Evolutionary conservation across 805 yeast species (phyloP).

Genomic region (Isabelozyma heimii): DNA sequence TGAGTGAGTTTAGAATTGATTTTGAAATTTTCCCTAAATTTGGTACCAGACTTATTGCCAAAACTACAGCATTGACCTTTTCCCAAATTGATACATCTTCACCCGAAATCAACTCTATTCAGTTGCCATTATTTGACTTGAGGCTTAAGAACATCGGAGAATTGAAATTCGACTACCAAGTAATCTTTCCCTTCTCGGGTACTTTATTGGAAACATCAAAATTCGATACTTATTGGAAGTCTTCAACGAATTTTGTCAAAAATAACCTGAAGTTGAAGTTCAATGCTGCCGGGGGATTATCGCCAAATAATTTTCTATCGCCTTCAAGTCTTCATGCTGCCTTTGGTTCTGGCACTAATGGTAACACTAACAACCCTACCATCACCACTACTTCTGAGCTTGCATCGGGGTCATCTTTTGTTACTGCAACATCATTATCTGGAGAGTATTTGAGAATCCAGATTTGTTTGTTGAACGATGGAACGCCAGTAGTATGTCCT

Average conservation of each 20-base stretch:
- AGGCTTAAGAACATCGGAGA: conserved; percentile 82
- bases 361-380: conserved; percentile 1
- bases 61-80: conserved; percentile 72
- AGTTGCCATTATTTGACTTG: conserved; percentile 78
- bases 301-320: conserved; percentile 40
- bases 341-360: not conserved
- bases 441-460: conserved; percentile 74
- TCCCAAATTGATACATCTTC: conserved; percentile 38
- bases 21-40: conserved; percentile 92
- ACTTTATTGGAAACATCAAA: conserved; percentile 81
- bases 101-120: conserved; percentile 36
- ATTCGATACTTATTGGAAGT: conserved; percentile 96
- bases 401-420: conserved; percentile 54
- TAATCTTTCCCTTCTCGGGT: conserved; percentile 88
- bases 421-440: conserved; percentile 84
- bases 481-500: conserved; percentile 83
- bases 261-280: conserved; percentile 23
- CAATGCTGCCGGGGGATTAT: conserved; percentile 39
- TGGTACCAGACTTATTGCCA: conserved; percentile 90
- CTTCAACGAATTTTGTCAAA: conserved; percentile 58
- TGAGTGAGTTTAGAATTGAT: conserved; percentile 64
- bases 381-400: conserved; percentile 15
- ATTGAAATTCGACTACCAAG: conserved; percentile 70
- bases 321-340: conserved; percentile 25
- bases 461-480: conserved; percentile 74